phyloP scores from a whole-genome alignment of 2,329 filamentous ascomycete species.

The Colletotrichum zoysiae region DNA sequence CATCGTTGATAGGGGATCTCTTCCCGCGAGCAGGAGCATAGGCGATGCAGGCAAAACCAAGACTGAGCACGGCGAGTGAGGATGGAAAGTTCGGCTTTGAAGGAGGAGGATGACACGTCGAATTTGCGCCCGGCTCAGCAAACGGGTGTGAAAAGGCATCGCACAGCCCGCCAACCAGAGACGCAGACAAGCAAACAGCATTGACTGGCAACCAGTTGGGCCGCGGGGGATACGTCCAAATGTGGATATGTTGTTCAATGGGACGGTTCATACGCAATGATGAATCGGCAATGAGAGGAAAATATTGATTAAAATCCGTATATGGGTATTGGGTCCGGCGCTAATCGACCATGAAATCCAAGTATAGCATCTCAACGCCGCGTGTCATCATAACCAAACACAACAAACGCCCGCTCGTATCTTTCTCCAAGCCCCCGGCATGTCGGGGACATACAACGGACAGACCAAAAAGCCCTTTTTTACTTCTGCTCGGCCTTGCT shows the following conservation, averaged over 20 bases:
- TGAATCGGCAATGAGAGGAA: not conserved
- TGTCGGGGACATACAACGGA: not conserved
- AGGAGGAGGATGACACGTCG: not conserved
- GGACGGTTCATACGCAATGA: not conserved
- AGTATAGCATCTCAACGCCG: slow-evolving; percentile 26
- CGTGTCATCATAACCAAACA: not conserved
- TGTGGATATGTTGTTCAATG: slow-evolving; percentile 11
- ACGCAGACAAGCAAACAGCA: slow-evolving; percentile 21
- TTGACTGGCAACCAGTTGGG: not conserved
- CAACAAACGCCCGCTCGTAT: not conserved
- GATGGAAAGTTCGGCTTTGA: not conserved
- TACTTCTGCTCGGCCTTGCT: slow-evolving; percentile 43
- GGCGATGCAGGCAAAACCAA: not conserved
- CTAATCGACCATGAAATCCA: slow-evolving; percentile 13
- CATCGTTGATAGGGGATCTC: slow-evolving; percentile 20
- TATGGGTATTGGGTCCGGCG: slow-evolving; percentile 31
- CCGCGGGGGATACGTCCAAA: not conserved
- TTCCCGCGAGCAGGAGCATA: not conserved
- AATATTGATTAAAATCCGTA: not conserved
- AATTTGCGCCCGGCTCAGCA: not conserved
- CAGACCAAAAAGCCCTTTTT: not conserved
- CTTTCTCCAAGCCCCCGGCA: not conserved
- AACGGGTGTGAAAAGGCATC: not conserved
- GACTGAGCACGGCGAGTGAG: not conserved
- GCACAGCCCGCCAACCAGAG: slow-evolving; percentile 9